phyloP scores from a whole-genome alignment of 306 rosid genomes.

The Acacia crassicarpa region DNA sequence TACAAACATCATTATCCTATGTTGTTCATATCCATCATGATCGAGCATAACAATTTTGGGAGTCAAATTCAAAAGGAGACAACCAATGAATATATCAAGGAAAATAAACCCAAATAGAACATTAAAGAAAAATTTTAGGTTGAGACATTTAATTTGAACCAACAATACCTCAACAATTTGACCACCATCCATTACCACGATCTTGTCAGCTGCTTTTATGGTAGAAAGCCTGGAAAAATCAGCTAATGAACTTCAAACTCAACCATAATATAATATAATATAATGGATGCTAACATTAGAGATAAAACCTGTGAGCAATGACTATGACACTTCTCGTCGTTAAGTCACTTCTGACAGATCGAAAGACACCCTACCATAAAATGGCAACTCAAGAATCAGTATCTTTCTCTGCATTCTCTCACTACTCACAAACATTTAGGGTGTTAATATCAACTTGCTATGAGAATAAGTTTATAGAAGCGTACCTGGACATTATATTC shows the following conservation, averaged over 20 bases:
- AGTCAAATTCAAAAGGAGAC: background rate
- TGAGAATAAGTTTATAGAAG: slow-evolving; percentile 18
- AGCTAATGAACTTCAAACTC: slow-evolving; percentile 19
- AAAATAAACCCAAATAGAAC: slow-evolving; percentile 11
- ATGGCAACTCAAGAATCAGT: slow-evolving; percentile 33
- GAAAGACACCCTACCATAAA: slow-evolving; percentile 81
- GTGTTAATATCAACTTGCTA: slow-evolving; percentile 5
- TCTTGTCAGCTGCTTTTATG: slow-evolving; percentile 92
- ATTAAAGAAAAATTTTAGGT: background rate
- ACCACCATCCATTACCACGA: slow-evolving; percentile 90
- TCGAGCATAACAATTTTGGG: slow-evolving; percentile 22
- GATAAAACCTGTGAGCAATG: slow-evolving; percentile 85
- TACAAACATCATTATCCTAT: background rate
- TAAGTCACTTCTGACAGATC: slow-evolving; percentile 70
- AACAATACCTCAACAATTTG: slow-evolving; percentile 72
- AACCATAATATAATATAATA: slow-evolving; percentile 6
- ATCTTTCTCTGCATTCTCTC: background rate
- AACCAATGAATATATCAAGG: slow-evolving; percentile 1
- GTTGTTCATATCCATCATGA: slow-evolving; percentile 1
- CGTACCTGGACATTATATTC: slow-evolving; percentile 85
- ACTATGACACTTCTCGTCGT: slow-evolving; percentile 63
- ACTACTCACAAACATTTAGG: background rate
- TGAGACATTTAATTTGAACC: slow-evolving; percentile 26
- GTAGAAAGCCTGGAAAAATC: slow-evolving; percentile 81
- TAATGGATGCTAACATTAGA: slow-evolving; percentile 4